A percentile compares a stretch with the other conserved stretches of the same genome.
Evolutionary conservation across 1,284 basidiomycete species (phyloP).

Genomic region (Rhizopogon hawkerae): DNA sequence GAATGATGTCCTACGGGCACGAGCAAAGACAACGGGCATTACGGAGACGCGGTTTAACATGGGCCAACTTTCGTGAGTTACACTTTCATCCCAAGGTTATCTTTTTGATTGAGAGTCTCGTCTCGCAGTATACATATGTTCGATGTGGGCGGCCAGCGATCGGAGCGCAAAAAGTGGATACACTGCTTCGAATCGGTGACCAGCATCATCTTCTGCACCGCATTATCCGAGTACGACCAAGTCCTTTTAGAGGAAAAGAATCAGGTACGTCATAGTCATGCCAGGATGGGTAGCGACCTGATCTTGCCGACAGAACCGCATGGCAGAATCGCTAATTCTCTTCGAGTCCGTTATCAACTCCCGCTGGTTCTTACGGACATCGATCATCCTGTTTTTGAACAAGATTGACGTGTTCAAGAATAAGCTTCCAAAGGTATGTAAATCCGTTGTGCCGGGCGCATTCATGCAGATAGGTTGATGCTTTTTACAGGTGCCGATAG

Average conservation of each 20-base stretch:
- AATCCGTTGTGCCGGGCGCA: background rate
- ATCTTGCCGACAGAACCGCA: conserved; percentile 64
- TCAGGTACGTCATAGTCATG: conserved; percentile 44
- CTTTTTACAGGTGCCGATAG: conserved; percentile 58
- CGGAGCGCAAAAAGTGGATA: conserved; percentile 93
- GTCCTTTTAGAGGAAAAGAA: conserved; percentile 73
- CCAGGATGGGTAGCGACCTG: background rate
- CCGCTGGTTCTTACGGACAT: conserved; percentile 92
- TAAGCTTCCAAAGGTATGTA: conserved; percentile 73
- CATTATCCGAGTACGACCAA: conserved; percentile 92
- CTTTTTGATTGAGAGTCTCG: conserved; percentile 11
- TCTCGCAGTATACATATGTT: conserved; percentile 81
- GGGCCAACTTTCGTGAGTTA: conserved; percentile 64
- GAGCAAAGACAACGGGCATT: conserved; percentile 90
- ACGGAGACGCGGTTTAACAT: conserved; percentile 79
- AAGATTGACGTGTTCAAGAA: conserved; percentile 96
- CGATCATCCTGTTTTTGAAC: conserved; percentile 89
- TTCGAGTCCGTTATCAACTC: conserved; percentile 97
- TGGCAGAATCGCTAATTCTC: conserved; percentile 88
- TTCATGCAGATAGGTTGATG: background rate
- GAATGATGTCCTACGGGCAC: conserved; percentile 81
- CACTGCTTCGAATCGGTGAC: conserved; percentile 94
- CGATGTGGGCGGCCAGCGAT: conserved; percentile 89
- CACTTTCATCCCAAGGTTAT: conserved; percentile 41
- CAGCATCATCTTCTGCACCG: conserved; percentile 92